Conservation (phyloP, 345 rosid species). For the Rhodomyrtus tomentosa region DNA sequence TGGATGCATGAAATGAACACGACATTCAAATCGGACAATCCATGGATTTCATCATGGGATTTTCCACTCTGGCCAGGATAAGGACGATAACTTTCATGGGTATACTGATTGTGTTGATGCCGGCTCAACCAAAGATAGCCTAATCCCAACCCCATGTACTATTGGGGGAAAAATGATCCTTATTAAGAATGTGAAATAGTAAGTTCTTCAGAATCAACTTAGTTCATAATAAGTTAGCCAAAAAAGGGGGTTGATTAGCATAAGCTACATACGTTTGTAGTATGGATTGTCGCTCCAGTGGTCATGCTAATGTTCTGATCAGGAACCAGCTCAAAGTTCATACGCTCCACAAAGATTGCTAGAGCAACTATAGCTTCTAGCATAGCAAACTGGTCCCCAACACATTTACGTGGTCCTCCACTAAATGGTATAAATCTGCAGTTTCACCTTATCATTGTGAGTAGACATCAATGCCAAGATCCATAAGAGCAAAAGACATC, state of each 20-base stretch:
- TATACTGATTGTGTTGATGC: neutral
- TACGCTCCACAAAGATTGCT: conserved; percentile 53
- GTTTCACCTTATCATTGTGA: neutral
- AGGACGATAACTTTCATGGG: neutral
- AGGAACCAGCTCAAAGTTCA: conserved; percentile 76
- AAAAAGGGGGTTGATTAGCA: neutral
- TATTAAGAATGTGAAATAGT: neutral
- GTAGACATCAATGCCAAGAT: neutral
- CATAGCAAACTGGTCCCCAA: conserved; percentile 93
- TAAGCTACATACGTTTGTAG: conserved; percentile 45
- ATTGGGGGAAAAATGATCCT: neutral
- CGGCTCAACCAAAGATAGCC: neutral
- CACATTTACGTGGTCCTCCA: conserved; percentile 95
- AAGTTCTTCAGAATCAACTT: neutral
- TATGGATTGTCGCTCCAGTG: conserved; percentile 92
- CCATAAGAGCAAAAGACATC: neutral
- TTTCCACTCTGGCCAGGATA: neutral
- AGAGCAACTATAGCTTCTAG: conserved; percentile 85
- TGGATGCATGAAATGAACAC: neutral
- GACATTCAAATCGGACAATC: neutral
- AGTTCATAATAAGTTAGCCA: neutral
- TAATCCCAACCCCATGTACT: neutral
- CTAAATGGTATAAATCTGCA: conserved; percentile 85
- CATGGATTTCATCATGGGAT: neutral
- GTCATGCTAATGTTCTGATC: conserved; percentile 88